phyloP scores from a whole-genome alignment of 345 rosid genomes.

The Eucalyptus pauciflora region DNA sequence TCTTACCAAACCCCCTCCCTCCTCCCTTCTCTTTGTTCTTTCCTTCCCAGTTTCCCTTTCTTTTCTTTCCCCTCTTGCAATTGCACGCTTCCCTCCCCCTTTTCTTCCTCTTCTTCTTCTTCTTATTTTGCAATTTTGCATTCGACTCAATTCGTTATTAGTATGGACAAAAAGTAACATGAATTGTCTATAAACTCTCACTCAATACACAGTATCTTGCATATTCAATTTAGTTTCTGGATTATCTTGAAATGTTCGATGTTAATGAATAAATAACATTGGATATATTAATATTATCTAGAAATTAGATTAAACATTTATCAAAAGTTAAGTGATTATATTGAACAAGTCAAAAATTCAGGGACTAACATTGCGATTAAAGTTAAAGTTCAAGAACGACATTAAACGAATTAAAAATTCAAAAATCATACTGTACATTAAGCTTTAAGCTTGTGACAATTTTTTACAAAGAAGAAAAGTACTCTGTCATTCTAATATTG shows the following conservation, averaged over 20 bases:
- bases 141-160: not conserved
- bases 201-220: fast-evolving
- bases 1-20: not conserved
- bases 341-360: too few relatives aligned
- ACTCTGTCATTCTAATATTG: not conserved
- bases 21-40: not conserved
- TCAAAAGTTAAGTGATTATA: fast-evolving
- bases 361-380: fast-evolving
- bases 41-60: not conserved
- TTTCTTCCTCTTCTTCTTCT: not conserved
- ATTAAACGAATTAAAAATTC: too few relatives aligned
- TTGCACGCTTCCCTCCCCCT: not conserved
- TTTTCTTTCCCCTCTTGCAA: not conserved
- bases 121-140: not conserved
- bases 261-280: fast-evolving
- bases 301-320: fast-evolving
- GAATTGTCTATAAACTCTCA: too few relatives aligned
- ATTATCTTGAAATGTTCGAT: too few relatives aligned
- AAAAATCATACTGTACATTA: fast-evolving
- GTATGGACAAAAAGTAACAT: not conserved
- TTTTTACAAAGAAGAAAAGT: fast-evolving
- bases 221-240: too few relatives aligned
- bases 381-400: too few relatives aligned
- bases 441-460: too few relatives aligned
- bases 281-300: not conserved